A percentile compares a stretch with the other conserved stretches of the same genome.
phyloP scores from a whole-genome alignment of 768 basidiomycete species.

The Lentinula raphanica region DNA sequence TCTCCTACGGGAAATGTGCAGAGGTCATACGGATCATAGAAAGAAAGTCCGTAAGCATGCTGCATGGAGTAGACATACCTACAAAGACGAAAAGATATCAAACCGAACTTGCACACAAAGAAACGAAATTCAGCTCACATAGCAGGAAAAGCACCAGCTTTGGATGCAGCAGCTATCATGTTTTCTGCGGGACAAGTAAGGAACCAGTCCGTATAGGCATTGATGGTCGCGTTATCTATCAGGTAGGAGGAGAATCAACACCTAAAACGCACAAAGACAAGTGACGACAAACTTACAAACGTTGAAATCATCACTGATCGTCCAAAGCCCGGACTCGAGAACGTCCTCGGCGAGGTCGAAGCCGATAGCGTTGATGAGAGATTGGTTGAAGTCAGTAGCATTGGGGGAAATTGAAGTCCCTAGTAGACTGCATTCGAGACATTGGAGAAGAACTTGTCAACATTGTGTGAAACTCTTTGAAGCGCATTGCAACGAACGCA shows the following conservation, averaged over 20 bases:
- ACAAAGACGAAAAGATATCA: neutral
- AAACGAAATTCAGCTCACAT: constrained; percentile 11
- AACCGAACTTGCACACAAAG: neutral
- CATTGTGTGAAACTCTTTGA: too few relatives aligned
- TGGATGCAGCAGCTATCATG: constrained; percentile 11
- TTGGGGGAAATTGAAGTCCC: constrained; percentile 11
- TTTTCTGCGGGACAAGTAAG: constrained; percentile 14
- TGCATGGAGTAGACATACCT: constrained; percentile 15
- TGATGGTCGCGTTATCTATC: constrained; percentile 14
- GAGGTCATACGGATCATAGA: constrained; percentile 12
- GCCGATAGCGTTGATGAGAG: constrained; percentile 3
- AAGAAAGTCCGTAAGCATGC: constrained; percentile 14
- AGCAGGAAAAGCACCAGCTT: constrained; percentile 11
- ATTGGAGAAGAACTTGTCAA: too few relatives aligned
- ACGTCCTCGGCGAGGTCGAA: constrained; percentile 1
- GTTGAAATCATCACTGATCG: constrained; percentile 3
- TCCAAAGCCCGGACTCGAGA: constrained; percentile 13
- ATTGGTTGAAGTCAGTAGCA: constrained; percentile 12
- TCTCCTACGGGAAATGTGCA: constrained; percentile 16
- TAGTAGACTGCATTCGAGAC: constrained; percentile 8
- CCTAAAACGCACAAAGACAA: too few relatives aligned
- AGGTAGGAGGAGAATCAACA: neutral
- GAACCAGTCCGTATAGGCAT: constrained; percentile 8
- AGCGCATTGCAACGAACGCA: constrained; percentile 7
- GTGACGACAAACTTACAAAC: constrained; percentile 11